Evolutionary conservation across 495 filamentous ascomycete species (phyloP), one percentile per base, ranked within the genome.

Genomic region (Hypoxylon fuscum): DNA sequence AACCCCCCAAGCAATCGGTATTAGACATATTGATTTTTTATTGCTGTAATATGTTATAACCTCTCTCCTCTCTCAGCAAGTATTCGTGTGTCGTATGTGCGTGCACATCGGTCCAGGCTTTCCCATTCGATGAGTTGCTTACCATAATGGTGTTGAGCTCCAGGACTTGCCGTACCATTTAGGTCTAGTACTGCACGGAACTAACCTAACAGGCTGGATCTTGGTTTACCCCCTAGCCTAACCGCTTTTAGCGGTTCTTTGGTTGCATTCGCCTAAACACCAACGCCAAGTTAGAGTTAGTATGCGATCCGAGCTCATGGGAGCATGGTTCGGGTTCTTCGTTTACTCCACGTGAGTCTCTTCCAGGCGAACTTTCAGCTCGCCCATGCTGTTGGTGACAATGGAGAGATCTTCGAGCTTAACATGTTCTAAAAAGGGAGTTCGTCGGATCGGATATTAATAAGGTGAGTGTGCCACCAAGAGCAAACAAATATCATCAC

Each of bases 141-240:
- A n/a, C n/a, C n/a, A n/a, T n/a, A n/a, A 27, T 27, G 25, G 25
- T 8, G 25, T 4, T 8, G 25, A 27, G 25, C 25, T 8, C 10
- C 18, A 25, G 18, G 14, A 23, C 3, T 18, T 41, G 21, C 38
- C 6, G 11, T 15, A 32, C 48, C 31, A 45, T 7, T 53, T 51
- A 51, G 41, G 56, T 17, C 21, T 31, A 31, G 48, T 14, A 6
- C 37, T 40, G 35, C 35, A n/a, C 35, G 17, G 35, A 11, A 14
- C 17, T 38, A n/a, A 17, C 35, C 14, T 38, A 15, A 40, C 15
- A 40, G 37, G 14, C 18, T 18, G 38, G 57, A 66, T 66, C 63
- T 66, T 56, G 63, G 52, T 57, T 66, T 66, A 53, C 47, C 43
- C 63, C 63, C 57, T 66, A 52, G 57, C 58, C 53, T 62, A 62